phyloP scores from a whole-genome alignment of 129 eudicot genomes.

The Oenanthe sinensis region DNA sequence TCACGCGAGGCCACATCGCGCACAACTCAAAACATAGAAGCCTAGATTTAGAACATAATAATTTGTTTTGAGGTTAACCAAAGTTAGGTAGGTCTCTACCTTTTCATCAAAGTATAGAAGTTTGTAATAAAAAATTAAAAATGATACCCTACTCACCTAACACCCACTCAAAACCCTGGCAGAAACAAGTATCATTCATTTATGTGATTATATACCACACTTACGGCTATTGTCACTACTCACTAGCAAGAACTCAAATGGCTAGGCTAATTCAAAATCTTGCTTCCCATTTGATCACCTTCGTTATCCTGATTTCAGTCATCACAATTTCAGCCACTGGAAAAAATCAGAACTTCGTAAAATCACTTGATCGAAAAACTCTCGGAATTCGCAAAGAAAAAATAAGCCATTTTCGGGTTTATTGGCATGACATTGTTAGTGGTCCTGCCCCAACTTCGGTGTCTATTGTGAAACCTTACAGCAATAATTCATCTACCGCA shows the following conservation, averaged over 20 bases:
- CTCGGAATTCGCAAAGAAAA: slow-evolving; percentile 10
- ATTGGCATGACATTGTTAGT: slow-evolving; percentile 24
- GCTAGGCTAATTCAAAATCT: neutral
- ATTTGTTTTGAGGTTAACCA: neutral
- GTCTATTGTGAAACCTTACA: neutral
- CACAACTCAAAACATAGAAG: too few species aligned
- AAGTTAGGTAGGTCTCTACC: neutral
- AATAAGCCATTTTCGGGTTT: slow-evolving; percentile 14
- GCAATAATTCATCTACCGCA: neutral
- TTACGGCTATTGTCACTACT: neutral
- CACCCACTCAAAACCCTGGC: neutral
- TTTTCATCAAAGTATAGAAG: neutral
- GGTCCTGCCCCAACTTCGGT: slow-evolving; percentile 17
- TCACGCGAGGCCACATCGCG: too few species aligned
- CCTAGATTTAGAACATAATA: neutral
- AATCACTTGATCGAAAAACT: neutral
- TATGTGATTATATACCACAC: neutral
- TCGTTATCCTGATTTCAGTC: neutral
- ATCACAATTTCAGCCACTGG: neutral
- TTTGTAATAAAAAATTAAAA: neutral
- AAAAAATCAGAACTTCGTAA: neutral
- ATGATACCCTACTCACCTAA: neutral
- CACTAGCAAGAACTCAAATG: neutral
- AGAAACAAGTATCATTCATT: neutral
- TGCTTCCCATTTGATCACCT: slow-evolving; percentile 1